Percentiles rank a stretch among this genome's conserved stretches.
Conservation (phyloP, 1,139 yeast genomes). For the Kodamaea suecica region DNA sequence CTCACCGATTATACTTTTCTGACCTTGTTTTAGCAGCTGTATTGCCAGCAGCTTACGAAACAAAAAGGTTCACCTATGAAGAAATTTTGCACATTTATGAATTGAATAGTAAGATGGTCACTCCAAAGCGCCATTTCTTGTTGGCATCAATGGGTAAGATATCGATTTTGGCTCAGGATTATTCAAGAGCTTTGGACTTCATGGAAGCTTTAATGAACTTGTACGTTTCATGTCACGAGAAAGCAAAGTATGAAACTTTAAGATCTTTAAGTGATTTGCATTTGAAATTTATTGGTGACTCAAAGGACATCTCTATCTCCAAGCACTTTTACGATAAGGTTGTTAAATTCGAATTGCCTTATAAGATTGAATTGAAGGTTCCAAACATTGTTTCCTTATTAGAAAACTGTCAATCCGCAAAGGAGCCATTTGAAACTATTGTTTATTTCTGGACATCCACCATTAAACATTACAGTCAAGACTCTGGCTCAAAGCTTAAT, state of each 20-base stretch:
- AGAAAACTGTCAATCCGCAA: constrained; percentile 56
- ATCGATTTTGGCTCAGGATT: constrained; percentile 39
- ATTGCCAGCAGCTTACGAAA: constrained; percentile 63
- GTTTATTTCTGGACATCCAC: constrained; percentile 65
- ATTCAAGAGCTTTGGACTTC: constrained; percentile 38
- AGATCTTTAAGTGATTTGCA: constrained; percentile 56
- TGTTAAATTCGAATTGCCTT: constrained; percentile 64
- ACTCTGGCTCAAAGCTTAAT: constrained; percentile 32
- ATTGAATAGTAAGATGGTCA: constrained; percentile 26
- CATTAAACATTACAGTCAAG: constrained; percentile 50
- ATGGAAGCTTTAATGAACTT: constrained; percentile 36
- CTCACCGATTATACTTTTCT: constrained; percentile 24
- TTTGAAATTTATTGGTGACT: constrained; percentile 75
- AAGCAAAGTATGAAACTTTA: constrained; percentile 18
- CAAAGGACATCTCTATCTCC: constrained; percentile 71
- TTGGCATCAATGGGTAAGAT: constrained; percentile 41
- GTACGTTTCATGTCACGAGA: constrained; percentile 22
- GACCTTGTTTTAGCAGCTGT: constrained; percentile 69
- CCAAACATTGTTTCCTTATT: constrained; percentile 70
- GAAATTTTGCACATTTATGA: constrained; percentile 45
- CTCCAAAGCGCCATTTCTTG: constrained; percentile 25
- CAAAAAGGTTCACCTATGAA: constrained; percentile 59
- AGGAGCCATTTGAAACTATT: constrained; percentile 57
- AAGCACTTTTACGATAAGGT: constrained; percentile 73
- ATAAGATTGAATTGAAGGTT: constrained; percentile 67